Conservation (phyloP, 2,329 filamentous ascomycete genomes). For the Verticillium albo-atrum region DNA sequence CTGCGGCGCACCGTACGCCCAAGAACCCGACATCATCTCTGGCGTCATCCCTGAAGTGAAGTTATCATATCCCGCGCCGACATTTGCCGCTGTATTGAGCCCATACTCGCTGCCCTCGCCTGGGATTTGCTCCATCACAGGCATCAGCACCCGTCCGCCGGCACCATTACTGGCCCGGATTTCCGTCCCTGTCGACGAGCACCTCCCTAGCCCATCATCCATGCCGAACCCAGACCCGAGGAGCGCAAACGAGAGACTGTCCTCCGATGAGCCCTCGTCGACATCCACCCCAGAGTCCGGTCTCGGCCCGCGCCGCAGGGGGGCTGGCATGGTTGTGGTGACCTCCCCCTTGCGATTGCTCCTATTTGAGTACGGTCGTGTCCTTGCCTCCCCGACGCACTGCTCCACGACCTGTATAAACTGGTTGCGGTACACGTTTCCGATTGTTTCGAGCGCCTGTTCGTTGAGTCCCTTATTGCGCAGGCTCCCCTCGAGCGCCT, state of each 20-base stretch:
- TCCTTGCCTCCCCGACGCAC: slow-evolving; percentile 28
- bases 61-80: not conserved
- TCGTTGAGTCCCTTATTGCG: slow-evolving; percentile 32
- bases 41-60: slow-evolving; percentile 3
- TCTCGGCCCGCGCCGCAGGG: slow-evolving; percentile 16
- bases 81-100: not conserved
- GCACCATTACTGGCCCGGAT: slow-evolving; percentile 2
- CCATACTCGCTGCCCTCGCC: not conserved
- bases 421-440: slow-evolving; percentile 33
- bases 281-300: slow-evolving; percentile 34
- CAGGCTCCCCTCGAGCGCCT: slow-evolving; percentile 25
- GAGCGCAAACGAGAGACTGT: slow-evolving; percentile 12
- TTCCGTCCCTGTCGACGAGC: slow-evolving; percentile 10
- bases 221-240: not conserved
- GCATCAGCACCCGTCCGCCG: slow-evolving; percentile 4
- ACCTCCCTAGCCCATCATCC: slow-evolving; percentile 8
- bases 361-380: slow-evolving; percentile 33
- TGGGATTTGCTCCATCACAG: slow-evolving; percentile 9
- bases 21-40: slow-evolving; percentile 7
- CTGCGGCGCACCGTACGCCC: slow-evolving; percentile 1
- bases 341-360: slow-evolving; percentile 33
- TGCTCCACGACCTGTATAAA: slow-evolving; percentile 33
- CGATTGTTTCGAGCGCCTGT: slow-evolving; percentile 30
- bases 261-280: slow-evolving; percentile 29
- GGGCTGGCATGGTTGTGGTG: slow-evolving; percentile 12